Base-by-base conservation (phyloP, 257 asterid species). In the Orobanche coerulescens region DNA sequence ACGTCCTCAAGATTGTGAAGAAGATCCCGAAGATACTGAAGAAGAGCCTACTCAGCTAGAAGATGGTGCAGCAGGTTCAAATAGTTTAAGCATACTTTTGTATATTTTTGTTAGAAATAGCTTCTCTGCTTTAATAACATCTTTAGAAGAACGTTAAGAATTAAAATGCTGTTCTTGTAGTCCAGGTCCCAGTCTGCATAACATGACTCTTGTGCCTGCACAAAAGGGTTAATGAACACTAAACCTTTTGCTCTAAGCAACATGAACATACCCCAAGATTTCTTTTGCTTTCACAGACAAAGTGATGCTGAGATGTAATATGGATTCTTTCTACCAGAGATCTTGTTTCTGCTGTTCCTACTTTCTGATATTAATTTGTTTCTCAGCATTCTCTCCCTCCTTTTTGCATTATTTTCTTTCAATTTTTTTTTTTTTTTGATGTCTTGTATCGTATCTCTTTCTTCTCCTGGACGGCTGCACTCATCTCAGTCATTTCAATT, bases 1-100 rank as follows among this genome's bases (percentile, higher is more conserved):
- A 64, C 24, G 34, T 59, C 16, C 33, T 58, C 48, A 36, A 48
- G 56, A 64, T 47, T 15, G 2, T 39, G 61, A 31, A 66, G 50
- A 46, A 58, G 52, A n/a, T n/a, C n/a, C 9, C 1, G 50, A 49
- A 36, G 71, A 37, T 64, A 53, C 53, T n/a, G 23, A 55, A 46
- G 61, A 40, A 40, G 79, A 61, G 69, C 66, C 65, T 50, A n/a
- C 66, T 14, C 66, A 39, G 54, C 51, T 31, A 22, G 69, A 71
- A 46, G 48, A 49, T 11, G 50, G 62, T 61, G 67, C 56, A 46
- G 64, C 79, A 66, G 72, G 86, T 80, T 51, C 37, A 56, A 47
- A 20, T 47, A 39, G 44, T 39, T 39, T 16, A 39, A 2, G 16
- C 11, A 3, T 39, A 10, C 16, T 10, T 39, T 39, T 12, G 4